A percentile compares a stretch with the other conserved stretches of the same genome.
Evolutionary conservation across 306 rosid genomes (phyloP).

Genomic region (Hippophae tibetana): DNA sequence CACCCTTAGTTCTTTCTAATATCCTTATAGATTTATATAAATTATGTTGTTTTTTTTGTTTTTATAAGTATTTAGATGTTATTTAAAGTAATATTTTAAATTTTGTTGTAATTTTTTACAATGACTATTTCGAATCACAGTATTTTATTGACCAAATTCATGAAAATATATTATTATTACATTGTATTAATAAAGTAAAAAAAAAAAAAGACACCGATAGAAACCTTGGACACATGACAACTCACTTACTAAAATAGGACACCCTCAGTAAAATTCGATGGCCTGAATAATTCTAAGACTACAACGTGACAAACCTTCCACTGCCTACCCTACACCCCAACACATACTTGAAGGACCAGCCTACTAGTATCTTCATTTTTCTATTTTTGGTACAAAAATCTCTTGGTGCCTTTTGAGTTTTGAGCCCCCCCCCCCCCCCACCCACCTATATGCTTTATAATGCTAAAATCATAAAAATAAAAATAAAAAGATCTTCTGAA

Average conservation of each 20-base stretch:
- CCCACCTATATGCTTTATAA: slow-evolving; percentile 15
- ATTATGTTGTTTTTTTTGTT: no score
- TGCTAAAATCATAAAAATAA: slow-evolving; percentile 19
- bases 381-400: slow-evolving; percentile 26
- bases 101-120: no score
- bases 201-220: slow-evolving; percentile 47
- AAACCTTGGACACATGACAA: neutral
- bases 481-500: neutral
- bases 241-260: slow-evolving; percentile 29
- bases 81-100: no score
- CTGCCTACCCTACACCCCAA: slow-evolving; percentile 19
- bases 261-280: slow-evolving; percentile 17
- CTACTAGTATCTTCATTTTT: slow-evolving; percentile 23
- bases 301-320: slow-evolving; percentile 20
- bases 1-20: no score
- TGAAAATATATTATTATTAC: no score
- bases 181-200: no score
- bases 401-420: slow-evolving; percentile 19
- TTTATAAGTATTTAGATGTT: no score
- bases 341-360: slow-evolving; percentile 14
- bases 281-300: slow-evolving; percentile 19
- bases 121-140: no score
- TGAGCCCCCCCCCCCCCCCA: slow-evolving; percentile 28
- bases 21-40: no score
- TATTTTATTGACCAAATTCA: no score